phyloP scores from a whole-genome alignment of 345 rosid species.

The Salix exigua region DNA sequence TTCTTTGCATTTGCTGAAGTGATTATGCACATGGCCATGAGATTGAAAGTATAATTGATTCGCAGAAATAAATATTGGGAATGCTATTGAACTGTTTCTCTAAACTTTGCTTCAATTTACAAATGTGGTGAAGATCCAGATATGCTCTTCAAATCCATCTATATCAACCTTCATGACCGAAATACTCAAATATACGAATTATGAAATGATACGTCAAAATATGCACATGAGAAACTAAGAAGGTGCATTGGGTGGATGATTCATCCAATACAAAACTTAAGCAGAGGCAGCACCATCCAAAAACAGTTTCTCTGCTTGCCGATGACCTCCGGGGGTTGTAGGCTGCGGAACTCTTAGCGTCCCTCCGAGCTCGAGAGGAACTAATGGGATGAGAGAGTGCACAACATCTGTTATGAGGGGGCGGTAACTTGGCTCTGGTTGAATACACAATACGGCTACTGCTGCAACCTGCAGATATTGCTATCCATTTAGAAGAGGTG shows the following conservation, averaged over 20 bases:
- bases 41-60: neutral
- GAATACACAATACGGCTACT: slow-evolving; percentile 86
- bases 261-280: neutral
- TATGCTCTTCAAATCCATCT: neutral
- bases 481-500: neutral
- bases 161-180: neutral
- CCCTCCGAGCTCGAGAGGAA: slow-evolving; percentile 84
- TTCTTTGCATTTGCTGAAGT: neutral
- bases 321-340: slow-evolving; percentile 3
- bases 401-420: slow-evolving; percentile 85
- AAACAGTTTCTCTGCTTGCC: neutral
- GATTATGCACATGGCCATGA: neutral
- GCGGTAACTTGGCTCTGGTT: slow-evolving; percentile 88
- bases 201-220: neutral
- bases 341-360: slow-evolving; percentile 49
- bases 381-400: slow-evolving; percentile 82
- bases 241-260: neutral
- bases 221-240: neutral
- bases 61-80: neutral
- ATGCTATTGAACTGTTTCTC: neutral
- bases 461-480: slow-evolving; percentile 78
- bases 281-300: neutral
- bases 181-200: neutral
- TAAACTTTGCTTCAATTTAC: slow-evolving; percentile 21
- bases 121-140: slow-evolving; percentile 11